phyloP scores from a whole-genome alignment of 306 rosid species.

The Ceratonia siliqua region DNA sequence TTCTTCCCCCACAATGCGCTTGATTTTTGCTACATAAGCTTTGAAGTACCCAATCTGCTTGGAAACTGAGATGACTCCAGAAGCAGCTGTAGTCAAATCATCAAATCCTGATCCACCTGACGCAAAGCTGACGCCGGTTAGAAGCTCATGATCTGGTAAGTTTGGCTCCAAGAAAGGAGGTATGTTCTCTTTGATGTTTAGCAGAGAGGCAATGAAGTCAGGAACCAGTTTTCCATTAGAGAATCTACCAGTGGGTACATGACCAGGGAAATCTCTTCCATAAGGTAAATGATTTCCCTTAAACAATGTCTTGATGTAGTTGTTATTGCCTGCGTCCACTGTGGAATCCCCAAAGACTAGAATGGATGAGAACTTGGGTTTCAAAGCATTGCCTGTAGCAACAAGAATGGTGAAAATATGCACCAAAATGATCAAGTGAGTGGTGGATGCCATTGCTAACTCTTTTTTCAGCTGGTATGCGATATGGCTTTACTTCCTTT shows the following conservation, averaged over 20 bases:
- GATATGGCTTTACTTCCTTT: background rate
- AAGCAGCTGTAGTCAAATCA: slow-evolving; percentile 40
- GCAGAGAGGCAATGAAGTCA: slow-evolving; percentile 53
- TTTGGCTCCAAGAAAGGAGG: slow-evolving; percentile 58
- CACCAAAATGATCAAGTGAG: slow-evolving; percentile 28
- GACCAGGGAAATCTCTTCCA: slow-evolving; percentile 60
- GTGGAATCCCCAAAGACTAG: slow-evolving; percentile 71
- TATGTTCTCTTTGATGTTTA: slow-evolving; percentile 52
- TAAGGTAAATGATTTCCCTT: slow-evolving; percentile 62
- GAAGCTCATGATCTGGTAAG: slow-evolving; percentile 45
- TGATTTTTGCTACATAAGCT: slow-evolving; percentile 45
- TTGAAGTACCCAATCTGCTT: slow-evolving; percentile 55
- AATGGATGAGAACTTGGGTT: slow-evolving; percentile 51
- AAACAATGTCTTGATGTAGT: slow-evolving; percentile 43
- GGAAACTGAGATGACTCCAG: slow-evolving; percentile 41
- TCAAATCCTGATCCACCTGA: slow-evolving; percentile 60
- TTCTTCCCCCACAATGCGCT: slow-evolving; percentile 46
- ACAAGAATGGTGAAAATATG: slow-evolving; percentile 31
- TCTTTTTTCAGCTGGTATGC: background rate
- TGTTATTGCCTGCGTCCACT: slow-evolving; percentile 65
- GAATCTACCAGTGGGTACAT: slow-evolving; percentile 61
- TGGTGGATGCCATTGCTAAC: slow-evolving; percentile 42
- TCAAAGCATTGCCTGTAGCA: slow-evolving; percentile 30
- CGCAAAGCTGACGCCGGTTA: slow-evolving; percentile 68
- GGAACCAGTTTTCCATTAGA: slow-evolving; percentile 63